Evolutionary conservation across 257 asterid species (phyloP), one percentile per base, ranked within the genome.

Genomic region (Forsythia suspensa): DNA sequence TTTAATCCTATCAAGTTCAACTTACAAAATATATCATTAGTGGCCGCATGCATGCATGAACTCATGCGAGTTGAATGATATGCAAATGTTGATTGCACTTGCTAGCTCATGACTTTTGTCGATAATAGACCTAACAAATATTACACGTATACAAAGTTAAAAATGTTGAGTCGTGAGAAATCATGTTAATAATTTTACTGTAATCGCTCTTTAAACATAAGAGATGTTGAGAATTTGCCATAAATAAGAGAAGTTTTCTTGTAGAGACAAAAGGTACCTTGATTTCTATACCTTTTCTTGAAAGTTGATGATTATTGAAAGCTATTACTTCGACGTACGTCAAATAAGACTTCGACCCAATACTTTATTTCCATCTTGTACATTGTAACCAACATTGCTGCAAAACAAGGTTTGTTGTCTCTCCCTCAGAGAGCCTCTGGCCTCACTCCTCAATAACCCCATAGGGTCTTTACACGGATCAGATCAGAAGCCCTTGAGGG

Each of bases 401-500:
- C 84, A 81, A 86, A 81, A 41, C 87, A 83, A 48, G 77, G 36
- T 68, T 77, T 79, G 73, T 83, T 76, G 70, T n/a, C 40, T 65
- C 89, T 80, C 86, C 84, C 69, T 4, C 72, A 70, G 7, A 38
- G 81, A 59, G 82, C 87, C 76, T 72, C 86, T 76, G 67, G 63
- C 75, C 83, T 24, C 57, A 66, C 36, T 79, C 72, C 76, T 16
- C 21, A 44, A 21, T 20, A 37, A 36, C 72, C 48, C 57, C 59
- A 51, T 3, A 1, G 11, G 59, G 3, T 18, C 2, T 5, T 36
- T 41, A 13, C 71, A 75, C 75, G 78, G 61, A 9, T 21, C 6
- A 75, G 79, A 74, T 55, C 48, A 83, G 84, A 82, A 87, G 85
- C 87, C 87, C 85, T 82, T 84, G 86, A 80, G 81, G 85, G 85